Conservation (phyloP, 106 monocot species). For the Allium fistulosum region DNA sequence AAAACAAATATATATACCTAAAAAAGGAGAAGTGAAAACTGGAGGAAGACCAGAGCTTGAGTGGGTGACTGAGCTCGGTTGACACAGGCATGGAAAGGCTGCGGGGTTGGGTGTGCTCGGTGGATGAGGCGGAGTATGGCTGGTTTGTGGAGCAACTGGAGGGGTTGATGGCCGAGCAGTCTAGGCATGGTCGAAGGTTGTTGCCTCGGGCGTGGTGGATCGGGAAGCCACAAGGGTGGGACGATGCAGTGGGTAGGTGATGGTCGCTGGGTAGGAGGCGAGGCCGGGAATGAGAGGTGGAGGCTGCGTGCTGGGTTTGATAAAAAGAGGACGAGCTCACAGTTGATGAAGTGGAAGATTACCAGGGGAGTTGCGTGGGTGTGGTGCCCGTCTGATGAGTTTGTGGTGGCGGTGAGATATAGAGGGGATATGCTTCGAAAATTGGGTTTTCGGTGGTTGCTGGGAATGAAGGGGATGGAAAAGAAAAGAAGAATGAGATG, state of each 20-base stretch:
- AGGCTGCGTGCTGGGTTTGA: not conserved
- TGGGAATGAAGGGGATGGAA: not conserved
- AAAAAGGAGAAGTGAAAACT: too few species aligned
- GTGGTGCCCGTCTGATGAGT: not conserved
- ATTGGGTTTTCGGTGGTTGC: not conserved
- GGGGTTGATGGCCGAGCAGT: too few species aligned
- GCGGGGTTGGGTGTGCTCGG: too few species aligned
- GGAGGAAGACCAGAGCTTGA: too few species aligned
- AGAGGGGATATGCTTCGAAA: not conserved
- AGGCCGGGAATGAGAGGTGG: not conserved
- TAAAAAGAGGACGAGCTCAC: not conserved
- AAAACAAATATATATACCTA: too few species aligned
- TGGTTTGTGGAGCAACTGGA: too few species aligned
- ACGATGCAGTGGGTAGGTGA: not conserved
- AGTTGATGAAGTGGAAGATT: not conserved
- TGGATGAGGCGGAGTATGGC: too few species aligned
- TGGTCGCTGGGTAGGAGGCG: not conserved
- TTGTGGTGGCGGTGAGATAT: not conserved
- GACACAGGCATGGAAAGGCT: too few species aligned
- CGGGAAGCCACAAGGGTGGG: not conserved
- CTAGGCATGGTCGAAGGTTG: too few species aligned
- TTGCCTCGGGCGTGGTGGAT: not conserved
- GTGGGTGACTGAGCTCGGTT: too few species aligned
- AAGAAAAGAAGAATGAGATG: not conserved
- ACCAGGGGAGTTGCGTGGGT: not conserved